Percentiles rank a stretch among this genome's conserved stretches.
Conservation (phyloP, 257 asterid species). For the Capsicum chinense region DNA sequence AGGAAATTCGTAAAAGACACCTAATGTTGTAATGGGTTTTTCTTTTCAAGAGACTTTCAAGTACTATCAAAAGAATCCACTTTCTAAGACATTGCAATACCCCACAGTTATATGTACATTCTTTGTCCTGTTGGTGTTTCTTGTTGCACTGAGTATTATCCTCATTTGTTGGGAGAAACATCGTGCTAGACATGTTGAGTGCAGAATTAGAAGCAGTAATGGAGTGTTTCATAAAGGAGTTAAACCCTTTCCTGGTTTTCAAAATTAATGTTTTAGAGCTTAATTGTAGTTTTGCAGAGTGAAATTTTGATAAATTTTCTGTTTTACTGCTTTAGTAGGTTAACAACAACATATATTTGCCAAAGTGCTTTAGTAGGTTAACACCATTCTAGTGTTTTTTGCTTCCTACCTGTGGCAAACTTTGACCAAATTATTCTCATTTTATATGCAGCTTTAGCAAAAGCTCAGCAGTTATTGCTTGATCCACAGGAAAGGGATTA, state of each 20-base stretch:
- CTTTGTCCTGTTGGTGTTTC: background rate
- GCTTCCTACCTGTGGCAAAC: background rate
- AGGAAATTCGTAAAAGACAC: background rate
- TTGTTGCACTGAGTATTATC: background rate
- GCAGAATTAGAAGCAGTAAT: background rate
- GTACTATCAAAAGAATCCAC: background rate
- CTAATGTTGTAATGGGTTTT: background rate
- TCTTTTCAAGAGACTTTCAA: background rate
- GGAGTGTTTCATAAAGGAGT: background rate
- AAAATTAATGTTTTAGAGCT: slow-evolving; percentile 7
- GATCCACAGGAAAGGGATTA: slow-evolving; percentile 94
- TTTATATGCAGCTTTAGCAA: slow-evolving; percentile 75
- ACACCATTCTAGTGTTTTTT: background rate
- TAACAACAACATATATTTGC: too few species aligned
- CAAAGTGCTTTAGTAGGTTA: background rate
- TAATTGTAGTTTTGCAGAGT: background rate
- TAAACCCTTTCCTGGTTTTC: background rate
- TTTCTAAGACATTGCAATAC: background rate
- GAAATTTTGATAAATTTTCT: background rate
- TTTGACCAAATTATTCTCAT: slow-evolving; percentile 11
- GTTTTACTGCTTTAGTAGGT: background rate
- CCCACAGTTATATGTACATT: background rate
- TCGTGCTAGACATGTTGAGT: background rate
- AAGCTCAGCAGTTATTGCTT: slow-evolving; percentile 86
- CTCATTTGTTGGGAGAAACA: slow-evolving; percentile 16